Conservation (phyloP, 1,284 basidiomycete species). For the Cerioporus squamosus region DNA sequence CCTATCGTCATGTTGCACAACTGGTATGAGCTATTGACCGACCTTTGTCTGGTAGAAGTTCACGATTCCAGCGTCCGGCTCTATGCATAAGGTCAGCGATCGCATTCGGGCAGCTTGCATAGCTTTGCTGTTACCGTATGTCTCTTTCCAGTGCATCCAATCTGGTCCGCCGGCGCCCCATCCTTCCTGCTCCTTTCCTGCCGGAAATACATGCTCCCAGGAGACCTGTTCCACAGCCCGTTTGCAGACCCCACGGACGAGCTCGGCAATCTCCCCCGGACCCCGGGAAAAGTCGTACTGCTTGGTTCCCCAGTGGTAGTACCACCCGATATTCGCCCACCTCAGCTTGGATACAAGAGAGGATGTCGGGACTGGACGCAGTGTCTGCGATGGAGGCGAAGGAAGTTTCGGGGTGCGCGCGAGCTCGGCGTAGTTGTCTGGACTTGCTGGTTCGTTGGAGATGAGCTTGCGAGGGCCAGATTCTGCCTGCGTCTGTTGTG, state of each 20-base stretch:
- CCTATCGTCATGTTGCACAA: not conserved
- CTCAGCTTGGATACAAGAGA: conserved; percentile 73
- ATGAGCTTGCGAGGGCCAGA: conserved; percentile 68
- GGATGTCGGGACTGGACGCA: conserved; percentile 47
- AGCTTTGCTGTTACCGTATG: conserved; percentile 61
- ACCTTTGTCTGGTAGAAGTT: not conserved
- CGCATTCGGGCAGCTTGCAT: not conserved
- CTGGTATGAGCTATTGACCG: not conserved
- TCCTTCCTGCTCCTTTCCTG: conserved; percentile 25
- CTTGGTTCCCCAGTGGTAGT: conserved; percentile 92
- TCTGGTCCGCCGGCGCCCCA: conserved; percentile 61
- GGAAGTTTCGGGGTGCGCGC: conserved; percentile 57
- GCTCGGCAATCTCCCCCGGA: conserved; percentile 62
- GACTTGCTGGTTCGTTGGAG: conserved; percentile 64
- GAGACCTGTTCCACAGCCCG: conserved; percentile 62
- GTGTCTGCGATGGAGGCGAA: conserved; percentile 59
- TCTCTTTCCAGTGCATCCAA: conserved; percentile 74
- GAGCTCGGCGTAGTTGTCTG: conserved; percentile 51
- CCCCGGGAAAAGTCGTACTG: conserved; percentile 84
- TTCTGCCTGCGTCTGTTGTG: conserved; percentile 17
- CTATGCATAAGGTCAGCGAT: not conserved
- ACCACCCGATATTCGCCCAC: conserved; percentile 94
- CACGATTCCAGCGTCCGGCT: not conserved
- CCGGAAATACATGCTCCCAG: conserved; percentile 70
- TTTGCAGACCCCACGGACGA: conserved; percentile 63